phyloP scores from a whole-genome alignment of 1,284 basidiomycete species.

The Tremellales sp. region DNA sequence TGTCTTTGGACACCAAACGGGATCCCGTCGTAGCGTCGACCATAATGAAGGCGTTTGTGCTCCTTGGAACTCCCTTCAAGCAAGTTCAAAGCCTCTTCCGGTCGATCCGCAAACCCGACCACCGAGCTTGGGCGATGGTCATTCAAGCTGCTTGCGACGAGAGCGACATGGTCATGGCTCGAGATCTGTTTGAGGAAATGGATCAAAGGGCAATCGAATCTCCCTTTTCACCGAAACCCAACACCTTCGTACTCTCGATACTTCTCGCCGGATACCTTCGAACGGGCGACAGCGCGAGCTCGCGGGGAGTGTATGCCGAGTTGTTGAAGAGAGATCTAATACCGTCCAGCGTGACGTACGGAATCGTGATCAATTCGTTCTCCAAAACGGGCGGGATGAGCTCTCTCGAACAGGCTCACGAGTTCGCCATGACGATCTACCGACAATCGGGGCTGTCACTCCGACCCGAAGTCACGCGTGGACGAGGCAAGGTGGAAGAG shows the following conservation, averaged over 20 bases:
- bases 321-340: conserved; percentile 67
- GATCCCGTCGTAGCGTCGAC: conserved; percentile 61
- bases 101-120: conserved; percentile 57
- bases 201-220: conserved; percentile 49
- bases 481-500: conserved; percentile 23
- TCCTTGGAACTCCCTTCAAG: conserved; percentile 70
- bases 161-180: conserved; percentile 63
- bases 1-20: conserved; percentile 48
- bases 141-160: conserved; percentile 81
- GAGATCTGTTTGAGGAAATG: conserved; percentile 67
- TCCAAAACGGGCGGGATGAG: conserved; percentile 17
- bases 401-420: conserved; percentile 34
- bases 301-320: conserved; percentile 67
- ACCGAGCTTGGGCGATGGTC: conserved; percentile 67
- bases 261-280: conserved; percentile 76
- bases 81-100: conserved; percentile 65
- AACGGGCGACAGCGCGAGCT: conserved; percentile 55
- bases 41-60: conserved; percentile 79
- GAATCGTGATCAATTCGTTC: conserved; percentile 60
- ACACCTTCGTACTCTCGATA: conserved; percentile 69
- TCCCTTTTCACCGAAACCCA: conserved; percentile 25
- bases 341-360: conserved; percentile 69
- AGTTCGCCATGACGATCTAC: conserved; percentile 36
- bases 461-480: conserved; percentile 14
- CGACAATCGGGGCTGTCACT: conserved; percentile 14